phyloP scores from a whole-genome alignment of 2,329 filamentous ascomycete species.

The Beauveria varroae region DNA sequence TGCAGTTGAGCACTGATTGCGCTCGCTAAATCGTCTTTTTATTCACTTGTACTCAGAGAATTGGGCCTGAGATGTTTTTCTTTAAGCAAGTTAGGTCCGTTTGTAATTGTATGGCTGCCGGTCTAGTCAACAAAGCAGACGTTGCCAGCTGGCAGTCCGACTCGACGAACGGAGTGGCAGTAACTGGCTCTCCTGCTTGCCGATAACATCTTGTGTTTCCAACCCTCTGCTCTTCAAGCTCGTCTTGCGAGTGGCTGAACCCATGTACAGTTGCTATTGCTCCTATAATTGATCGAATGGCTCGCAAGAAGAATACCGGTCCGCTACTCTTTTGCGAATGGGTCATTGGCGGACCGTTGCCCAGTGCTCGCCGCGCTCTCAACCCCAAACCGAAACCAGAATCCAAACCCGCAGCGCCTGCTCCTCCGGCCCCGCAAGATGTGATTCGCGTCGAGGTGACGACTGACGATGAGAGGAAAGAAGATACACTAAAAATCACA shows the following conservation, averaged over 20 bases:
- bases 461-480: slow-evolving; percentile 45
- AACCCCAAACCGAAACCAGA: slow-evolving; percentile 16
- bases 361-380: slow-evolving; percentile 19
- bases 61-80: neutral
- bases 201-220: no score
- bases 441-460: slow-evolving; percentile 35
- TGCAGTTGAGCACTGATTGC: neutral
- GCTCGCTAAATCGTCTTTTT: neutral
- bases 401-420: neutral
- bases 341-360: slow-evolving; percentile 30
- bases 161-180: neutral
- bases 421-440: slow-evolving; percentile 17
- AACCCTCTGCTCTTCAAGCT: no score
- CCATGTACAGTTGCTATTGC: neutral
- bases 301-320: slow-evolving; percentile 1
- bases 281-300: neutral
- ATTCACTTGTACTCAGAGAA: neutral
- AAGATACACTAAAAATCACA: slow-evolving; percentile 40
- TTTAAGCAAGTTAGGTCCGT: neutral
- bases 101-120: neutral
- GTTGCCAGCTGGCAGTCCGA: slow-evolving; percentile 1
- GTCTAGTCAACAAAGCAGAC: neutral
- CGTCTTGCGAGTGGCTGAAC: no score
- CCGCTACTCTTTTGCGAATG: slow-evolving; percentile 31
- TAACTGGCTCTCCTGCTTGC: neutral